phyloP scores from a whole-genome alignment of 352 stramenopile species.

The Blastocystis sp. region DNA sequence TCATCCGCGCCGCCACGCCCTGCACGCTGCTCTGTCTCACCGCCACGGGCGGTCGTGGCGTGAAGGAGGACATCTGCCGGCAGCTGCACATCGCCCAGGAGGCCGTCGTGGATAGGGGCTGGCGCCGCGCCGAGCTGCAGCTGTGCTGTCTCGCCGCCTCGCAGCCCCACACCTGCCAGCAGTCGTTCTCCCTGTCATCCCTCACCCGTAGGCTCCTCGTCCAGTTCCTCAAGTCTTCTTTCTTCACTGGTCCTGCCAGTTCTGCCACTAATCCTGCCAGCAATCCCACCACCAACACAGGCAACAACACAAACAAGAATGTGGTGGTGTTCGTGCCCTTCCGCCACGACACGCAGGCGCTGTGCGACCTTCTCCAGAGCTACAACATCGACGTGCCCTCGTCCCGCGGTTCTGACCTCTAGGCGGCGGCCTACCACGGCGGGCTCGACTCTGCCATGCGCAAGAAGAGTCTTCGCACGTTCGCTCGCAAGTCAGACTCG shows the following conservation, averaged over 20 bases:
- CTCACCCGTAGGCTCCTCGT: background rate
- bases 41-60: slow-evolving; percentile 47
- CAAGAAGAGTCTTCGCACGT: slow-evolving; percentile 55
- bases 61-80: slow-evolving; percentile 53
- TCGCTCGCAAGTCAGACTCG: background rate
- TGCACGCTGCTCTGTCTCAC: slow-evolving; percentile 62
- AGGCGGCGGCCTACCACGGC: slow-evolving; percentile 44
- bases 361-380: slow-evolving; percentile 58
- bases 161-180: slow-evolving; percentile 11
- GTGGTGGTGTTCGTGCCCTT: slow-evolving; percentile 63
- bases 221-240: slow-evolving; percentile 11
- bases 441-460: slow-evolving; percentile 6
- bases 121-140: slow-evolving; percentile 18
- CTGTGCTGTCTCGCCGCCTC: background rate
- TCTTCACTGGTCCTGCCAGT: background rate
- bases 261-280: no score
- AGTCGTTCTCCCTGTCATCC: background rate
- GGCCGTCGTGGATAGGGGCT: slow-evolving; percentile 16
- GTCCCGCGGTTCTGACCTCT: background rate
- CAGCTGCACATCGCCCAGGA: background rate
- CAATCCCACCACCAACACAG: no score
- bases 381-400: slow-evolving; percentile 32
- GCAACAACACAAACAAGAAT: background rate
- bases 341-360: slow-evolving; percentile 24
- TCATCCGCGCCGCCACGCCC: slow-evolving; percentile 69